Evolutionary conservation across 805 yeast species (phyloP).

Genomic region (Metschnikowia lunata): DNA sequence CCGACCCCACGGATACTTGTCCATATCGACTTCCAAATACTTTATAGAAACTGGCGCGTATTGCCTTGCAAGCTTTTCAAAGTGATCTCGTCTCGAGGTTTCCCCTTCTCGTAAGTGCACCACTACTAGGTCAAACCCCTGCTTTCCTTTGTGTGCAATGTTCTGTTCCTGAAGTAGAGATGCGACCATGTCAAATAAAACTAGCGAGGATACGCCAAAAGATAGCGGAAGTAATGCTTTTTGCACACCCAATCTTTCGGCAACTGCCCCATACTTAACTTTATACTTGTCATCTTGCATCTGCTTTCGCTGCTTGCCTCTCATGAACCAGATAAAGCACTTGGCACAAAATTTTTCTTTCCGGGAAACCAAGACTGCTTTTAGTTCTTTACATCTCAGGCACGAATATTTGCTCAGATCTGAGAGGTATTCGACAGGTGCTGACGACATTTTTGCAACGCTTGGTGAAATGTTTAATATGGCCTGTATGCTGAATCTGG

Average conservation of each 20-base stretch:
- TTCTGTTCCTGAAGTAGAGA: constrained; percentile 61
- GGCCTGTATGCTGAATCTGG: constrained; percentile 1
- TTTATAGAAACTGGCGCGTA: constrained; percentile 25
- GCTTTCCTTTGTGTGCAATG: constrained; percentile 54
- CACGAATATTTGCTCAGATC: constrained; percentile 23
- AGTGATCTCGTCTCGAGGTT: constrained; percentile 3
- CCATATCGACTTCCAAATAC: constrained; percentile 39
- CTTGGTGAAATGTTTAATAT: too few relatives aligned
- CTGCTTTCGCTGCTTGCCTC: constrained; percentile 75
- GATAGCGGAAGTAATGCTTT: constrained; percentile 59
- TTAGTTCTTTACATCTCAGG: constrained; percentile 46
- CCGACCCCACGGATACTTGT: constrained; percentile 33
- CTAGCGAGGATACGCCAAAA: constrained; percentile 64
- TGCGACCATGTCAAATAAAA: constrained; percentile 60
- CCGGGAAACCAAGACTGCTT: constrained; percentile 47
- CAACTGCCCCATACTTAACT: constrained; percentile 53
- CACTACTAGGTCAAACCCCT: constrained; percentile 61
- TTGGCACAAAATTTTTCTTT: constrained; percentile 60
- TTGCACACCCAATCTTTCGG: constrained; percentile 30
- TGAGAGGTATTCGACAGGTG: constrained; percentile 14
- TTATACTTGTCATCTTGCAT: constrained; percentile 71
- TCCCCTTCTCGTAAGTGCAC: constrained; percentile 42
- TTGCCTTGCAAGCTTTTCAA: constrained; percentile 16
- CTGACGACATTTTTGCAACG: constrained; percentile 6
- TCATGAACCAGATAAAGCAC: constrained; percentile 71